Evolutionary conservation across 305 asterid genomes (phyloP).

Genomic region (Fraxinus sp.): DNA sequence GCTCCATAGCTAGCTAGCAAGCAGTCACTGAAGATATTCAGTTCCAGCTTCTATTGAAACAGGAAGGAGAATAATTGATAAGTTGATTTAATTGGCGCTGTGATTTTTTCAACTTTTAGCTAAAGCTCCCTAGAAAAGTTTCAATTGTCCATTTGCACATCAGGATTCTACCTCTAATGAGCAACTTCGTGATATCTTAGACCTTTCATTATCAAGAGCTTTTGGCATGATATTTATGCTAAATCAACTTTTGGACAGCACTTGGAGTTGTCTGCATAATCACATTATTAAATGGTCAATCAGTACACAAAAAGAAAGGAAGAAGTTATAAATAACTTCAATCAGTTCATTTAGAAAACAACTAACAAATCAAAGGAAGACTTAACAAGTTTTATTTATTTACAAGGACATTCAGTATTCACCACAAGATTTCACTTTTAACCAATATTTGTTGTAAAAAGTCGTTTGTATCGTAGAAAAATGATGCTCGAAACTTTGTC

Average conservation of each 20-base stretch:
- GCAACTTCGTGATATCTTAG: neutral
- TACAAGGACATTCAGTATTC: neutral
- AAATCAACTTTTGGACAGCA: neutral
- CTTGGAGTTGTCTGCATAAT: neutral
- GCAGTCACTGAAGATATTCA: neutral
- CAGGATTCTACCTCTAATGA: conserved; percentile 23
- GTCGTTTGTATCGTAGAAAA: neutral
- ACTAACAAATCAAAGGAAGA: neutral
- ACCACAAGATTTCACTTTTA: neutral
- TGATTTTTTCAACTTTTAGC: conserved; percentile 27
- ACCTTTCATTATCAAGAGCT: conserved; percentile 13
- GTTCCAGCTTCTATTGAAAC: neutral
- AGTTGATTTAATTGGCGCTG: neutral
- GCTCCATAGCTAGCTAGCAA: neutral
- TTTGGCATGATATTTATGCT: neutral
- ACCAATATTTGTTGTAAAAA: too few relatives aligned
- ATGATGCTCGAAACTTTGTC: neutral
- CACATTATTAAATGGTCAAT: neutral
- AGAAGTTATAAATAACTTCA: neutral
- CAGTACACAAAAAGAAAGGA: neutral
- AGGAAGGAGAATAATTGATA: neutral
- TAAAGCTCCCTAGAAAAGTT: conserved; percentile 4
- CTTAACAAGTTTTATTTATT: neutral
- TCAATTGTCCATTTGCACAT: conserved; percentile 27
- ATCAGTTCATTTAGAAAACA: neutral